These are phyloP conservation scores for Lavandula angustifolia DNA, from an alignment of 257 asterid species.

Conservation along the genomic window DNA sequence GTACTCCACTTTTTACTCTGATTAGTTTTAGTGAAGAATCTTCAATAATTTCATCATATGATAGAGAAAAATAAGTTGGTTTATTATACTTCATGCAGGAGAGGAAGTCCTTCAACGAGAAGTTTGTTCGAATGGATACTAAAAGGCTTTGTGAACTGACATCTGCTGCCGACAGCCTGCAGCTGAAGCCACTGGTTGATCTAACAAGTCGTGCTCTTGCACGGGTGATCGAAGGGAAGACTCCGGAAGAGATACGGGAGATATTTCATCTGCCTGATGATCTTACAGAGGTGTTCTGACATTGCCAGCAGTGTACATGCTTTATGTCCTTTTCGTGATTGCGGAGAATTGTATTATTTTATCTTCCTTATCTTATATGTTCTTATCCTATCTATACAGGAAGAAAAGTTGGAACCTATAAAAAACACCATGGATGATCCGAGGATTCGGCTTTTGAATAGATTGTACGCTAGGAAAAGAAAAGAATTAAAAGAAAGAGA, in stretches of 20 bases:
- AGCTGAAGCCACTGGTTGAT: conserved; percentile 89
- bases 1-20: conserved; percentile 8
- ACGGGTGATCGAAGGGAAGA: conserved; percentile 88
- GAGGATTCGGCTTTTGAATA: conserved; percentile 82
- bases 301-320: conserved; percentile 63
- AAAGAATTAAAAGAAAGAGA: conserved; percentile 85
- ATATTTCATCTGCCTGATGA: conserved; percentile 93
- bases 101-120: conserved; percentile 88
- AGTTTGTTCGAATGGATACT: conserved; percentile 85
- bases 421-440: conserved; percentile 93
- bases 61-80: conserved; percentile 24
- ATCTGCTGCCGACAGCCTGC: conserved; percentile 95
- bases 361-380: conserved; percentile 39
- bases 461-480: conserved; percentile 89
- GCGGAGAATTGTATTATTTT: no score
- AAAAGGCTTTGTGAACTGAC: conserved; percentile 93
- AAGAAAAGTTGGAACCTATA: conserved; percentile 95
- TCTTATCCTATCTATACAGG: conserved; percentile 51
- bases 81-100: conserved; percentile 55
- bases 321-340: no score
- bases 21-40: not conserved
- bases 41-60: no score
- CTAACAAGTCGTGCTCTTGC: conserved; percentile 97
- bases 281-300: conserved; percentile 93
- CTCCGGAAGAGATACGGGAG: conserved; percentile 91